Evolutionary conservation across 495 filamentous ascomycete genomes (phyloP), one percentile per base, ranked within the genome.

Genomic region (Lasiosphaeria ovina): DNA sequence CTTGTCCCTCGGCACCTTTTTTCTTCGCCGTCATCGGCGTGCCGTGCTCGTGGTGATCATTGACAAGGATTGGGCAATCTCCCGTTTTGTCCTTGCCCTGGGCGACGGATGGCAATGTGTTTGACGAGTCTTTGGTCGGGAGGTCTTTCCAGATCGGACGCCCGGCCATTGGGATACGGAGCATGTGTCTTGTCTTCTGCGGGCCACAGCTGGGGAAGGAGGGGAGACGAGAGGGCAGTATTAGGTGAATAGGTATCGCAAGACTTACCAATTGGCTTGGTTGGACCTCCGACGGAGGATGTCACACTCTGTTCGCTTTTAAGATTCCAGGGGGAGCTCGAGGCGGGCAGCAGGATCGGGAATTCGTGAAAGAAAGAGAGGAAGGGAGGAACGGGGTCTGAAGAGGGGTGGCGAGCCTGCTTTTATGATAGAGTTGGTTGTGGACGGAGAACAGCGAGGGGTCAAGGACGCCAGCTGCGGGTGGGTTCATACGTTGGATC

Each of bases 221-320:
- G 6, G 51, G 61, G 34, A 16, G 33, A 50, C 11, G 8, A 35
- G 10, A 36, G 49, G 34, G 35, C 6, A 9, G 33, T 10, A 45
- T 49, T 14, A 12, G 34, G 12, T 47, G 31, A 24, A 11, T n/a
- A 40, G 24, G 24, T 24, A 24, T 24, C 24, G 24, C 24, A 24
- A 24, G 24, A 68, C 71, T 69, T 73, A 73, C 71, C 68, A 68
- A 63, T 67, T 62, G 55, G 45, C 57, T 66, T 63, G 44, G 9
- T 33, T 53, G 58, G 36, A 59, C 62, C 55, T 64, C 51, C 54
- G 3, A 51, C 49, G 32, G 60, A 53, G 58, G 54, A 65, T 38
- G 57, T 61, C 44, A 57, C 51, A 47, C 53, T 63, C 53, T 66
- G 50, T 42, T 61, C 59, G 54, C 57, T 64, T 10, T 55, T 42